phyloP scores from a whole-genome alignment of 805 yeast genomes.

The Suhomyces faveliae region DNA sequence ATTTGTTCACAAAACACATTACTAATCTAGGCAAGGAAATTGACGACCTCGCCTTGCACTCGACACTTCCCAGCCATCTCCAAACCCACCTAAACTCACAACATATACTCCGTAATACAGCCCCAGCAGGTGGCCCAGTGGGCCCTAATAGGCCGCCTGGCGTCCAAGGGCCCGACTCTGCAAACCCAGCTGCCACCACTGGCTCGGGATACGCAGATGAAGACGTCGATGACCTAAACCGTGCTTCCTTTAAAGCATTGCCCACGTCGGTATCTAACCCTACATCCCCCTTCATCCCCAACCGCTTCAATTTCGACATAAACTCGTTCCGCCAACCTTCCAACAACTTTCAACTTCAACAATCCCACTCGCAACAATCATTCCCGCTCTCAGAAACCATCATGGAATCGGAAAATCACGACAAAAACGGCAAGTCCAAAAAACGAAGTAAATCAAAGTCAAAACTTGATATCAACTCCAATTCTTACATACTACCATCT shows the following conservation, averaged over 20 bases:
- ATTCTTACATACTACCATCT: conserved; percentile 1
- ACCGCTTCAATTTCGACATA: conserved; percentile 18
- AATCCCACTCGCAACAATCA: not conserved
- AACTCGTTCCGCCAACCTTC: conserved; percentile 8
- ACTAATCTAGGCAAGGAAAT: conserved; percentile 21
- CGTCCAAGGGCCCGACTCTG: not conserved
- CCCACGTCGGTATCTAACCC: conserved; percentile 17
- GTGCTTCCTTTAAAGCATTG: conserved; percentile 7
- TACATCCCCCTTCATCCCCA: conserved; percentile 18
- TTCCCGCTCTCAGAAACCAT: not conserved
- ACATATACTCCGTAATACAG: not conserved
- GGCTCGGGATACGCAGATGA: conserved; percentile 2
- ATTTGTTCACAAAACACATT: conserved; percentile 20
- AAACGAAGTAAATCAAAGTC: conserved; percentile 2
- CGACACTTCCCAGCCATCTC: not conserved
- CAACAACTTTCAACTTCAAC: conserved; percentile 2
- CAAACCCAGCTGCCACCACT: not conserved
- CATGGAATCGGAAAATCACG: not conserved
- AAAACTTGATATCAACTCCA: not conserved
- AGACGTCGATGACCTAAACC: conserved; percentile 4
- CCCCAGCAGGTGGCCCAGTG: not conserved
- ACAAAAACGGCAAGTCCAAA: not conserved
- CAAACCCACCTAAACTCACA: conserved; percentile 6
- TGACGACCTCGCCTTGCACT: conserved; percentile 14
- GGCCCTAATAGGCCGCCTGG: not conserved